Conservation (phyloP, 2,329 filamentous ascomycete species). For the Exophiala spinifera region DNA sequence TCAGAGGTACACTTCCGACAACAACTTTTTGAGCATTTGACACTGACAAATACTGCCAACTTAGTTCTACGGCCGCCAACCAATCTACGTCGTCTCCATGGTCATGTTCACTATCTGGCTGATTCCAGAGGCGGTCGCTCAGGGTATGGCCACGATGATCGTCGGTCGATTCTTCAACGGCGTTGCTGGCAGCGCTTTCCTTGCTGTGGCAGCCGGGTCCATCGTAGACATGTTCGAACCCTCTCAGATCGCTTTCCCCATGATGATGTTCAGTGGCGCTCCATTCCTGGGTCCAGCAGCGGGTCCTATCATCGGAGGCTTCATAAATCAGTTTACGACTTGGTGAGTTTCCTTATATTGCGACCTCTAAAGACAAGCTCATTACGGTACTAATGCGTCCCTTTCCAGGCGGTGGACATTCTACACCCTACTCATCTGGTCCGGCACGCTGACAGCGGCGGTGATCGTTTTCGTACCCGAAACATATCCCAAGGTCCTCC, state of each 20-base stretch:
- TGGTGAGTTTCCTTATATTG: conserved; percentile 35
- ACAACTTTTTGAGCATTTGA: conserved; percentile 62
- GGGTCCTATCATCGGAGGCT: conserved; percentile 25
- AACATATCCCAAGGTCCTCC: conserved; percentile 71
- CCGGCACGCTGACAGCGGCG: conserved; percentile 58
- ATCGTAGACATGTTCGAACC: conserved; percentile 69
- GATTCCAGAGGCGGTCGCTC: conserved; percentile 76
- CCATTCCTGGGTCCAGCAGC: conserved; percentile 58
- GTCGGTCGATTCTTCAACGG: conserved; percentile 69
- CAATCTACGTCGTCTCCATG: conserved; percentile 75
- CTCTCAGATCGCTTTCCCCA: conserved; percentile 65
- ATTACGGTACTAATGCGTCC: background rate
- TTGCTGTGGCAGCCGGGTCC: conserved; percentile 67
- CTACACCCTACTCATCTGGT: conserved; percentile 82
- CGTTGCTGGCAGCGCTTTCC: conserved; percentile 54
- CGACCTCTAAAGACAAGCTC: conserved; percentile 6
- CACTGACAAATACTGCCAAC: conserved; percentile 52
- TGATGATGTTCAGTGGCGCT: conserved; percentile 68
- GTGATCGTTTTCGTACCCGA: conserved; percentile 77
- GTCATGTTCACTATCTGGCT: conserved; percentile 73
- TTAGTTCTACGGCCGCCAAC: conserved; percentile 79
- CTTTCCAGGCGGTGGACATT: conserved; percentile 68
- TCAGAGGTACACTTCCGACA: conserved; percentile 41
- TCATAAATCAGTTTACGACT: conserved; percentile 67
- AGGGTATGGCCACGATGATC: conserved; percentile 76